Conservation (phyloP, 306 rosid genomes). For the Cucurbita maxima region DNA sequence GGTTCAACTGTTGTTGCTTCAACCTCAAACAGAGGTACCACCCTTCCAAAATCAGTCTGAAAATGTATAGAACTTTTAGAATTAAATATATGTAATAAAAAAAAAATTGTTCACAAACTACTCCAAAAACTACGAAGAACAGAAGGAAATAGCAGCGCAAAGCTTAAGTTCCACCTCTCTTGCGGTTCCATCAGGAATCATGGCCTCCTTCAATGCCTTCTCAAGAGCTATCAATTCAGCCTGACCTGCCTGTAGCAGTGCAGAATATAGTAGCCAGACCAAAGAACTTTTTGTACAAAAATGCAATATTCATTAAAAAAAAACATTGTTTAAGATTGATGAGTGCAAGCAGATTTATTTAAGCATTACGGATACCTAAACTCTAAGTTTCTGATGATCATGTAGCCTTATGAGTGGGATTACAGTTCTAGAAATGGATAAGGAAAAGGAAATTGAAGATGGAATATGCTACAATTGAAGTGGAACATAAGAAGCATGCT, state of each 20-base stretch:
- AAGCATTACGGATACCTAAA: not conserved
- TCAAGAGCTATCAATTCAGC: conserved; percentile 82
- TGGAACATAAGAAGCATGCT: not conserved
- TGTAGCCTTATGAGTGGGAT: not conserved
- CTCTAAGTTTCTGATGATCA: not conserved
- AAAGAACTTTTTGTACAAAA: not conserved
- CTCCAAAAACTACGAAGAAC: not conserved
- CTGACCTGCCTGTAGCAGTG: conserved; percentile 59
- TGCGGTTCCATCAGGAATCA: conserved; percentile 77
- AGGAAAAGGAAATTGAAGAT: too few species aligned
- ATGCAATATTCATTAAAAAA: not conserved
- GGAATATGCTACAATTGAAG: not conserved
- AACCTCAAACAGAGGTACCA: conserved; percentile 73
- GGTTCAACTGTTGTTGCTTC: conserved; percentile 84
- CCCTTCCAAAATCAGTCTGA: conserved; percentile 84
- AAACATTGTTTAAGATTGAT: not conserved
- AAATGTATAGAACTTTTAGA: conserved; percentile 12
- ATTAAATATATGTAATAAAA: not conserved
- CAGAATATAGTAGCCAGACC: not conserved
- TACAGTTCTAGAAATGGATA: too few species aligned
- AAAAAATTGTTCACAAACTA: not conserved
- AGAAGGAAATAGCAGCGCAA: not conserved
- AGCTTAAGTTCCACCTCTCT: conserved; percentile 52
- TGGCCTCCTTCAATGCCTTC: conserved; percentile 63
- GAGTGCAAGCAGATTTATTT: not conserved